phyloP scores from a whole-genome alignment of 2,329 filamentous ascomycete species.

The Fusarium bulbicola region DNA sequence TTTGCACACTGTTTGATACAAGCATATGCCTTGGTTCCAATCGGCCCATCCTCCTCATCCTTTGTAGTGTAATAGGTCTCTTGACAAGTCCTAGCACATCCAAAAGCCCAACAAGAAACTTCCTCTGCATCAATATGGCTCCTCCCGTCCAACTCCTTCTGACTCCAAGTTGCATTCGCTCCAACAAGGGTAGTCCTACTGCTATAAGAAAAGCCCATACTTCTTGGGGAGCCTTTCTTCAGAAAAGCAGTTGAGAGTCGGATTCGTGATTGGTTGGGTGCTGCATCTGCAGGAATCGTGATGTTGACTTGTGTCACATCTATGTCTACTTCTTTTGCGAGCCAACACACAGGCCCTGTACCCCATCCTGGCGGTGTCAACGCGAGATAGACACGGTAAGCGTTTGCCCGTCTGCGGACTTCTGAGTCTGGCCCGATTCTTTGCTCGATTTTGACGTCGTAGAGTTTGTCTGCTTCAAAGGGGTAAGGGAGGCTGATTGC shows the following conservation, averaged over 20 bases:
- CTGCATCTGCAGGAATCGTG: slow-evolving; percentile 37
- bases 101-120: slow-evolving; percentile 34
- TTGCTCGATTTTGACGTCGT: slow-evolving; percentile 25
- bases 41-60: slow-evolving; percentile 22
- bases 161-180: slow-evolving; percentile 36
- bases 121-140: slow-evolving; percentile 14
- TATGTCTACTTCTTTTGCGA: slow-evolving; percentile 16
- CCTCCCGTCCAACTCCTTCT: slow-evolving; percentile 35
- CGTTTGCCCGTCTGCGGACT: slow-evolving; percentile 12
- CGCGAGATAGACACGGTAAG: slow-evolving; percentile 38
- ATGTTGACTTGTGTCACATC: slow-evolving; percentile 35
- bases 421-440: slow-evolving; percentile 21
- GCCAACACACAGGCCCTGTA: slow-evolving; percentile 33
- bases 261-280: slow-evolving; percentile 26
- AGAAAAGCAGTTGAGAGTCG: slow-evolving; percentile 26
- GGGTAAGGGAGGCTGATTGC: slow-evolving; percentile 32
- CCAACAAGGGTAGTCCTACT: slow-evolving; percentile 14
- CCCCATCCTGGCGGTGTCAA: slow-evolving; percentile 36
- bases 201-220: slow-evolving; percentile 35
- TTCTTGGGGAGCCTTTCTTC: slow-evolving; percentile 15
- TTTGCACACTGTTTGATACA: slow-evolving; percentile 31
- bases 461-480: slow-evolving; percentile 27
- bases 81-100: slow-evolving; percentile 32
- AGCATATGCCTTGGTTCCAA: slow-evolving; percentile 8
- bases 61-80: slow-evolving; percentile 30